phyloP scores from a whole-genome alignment of 2,329 filamentous ascomycete genomes.

The Pseudofabraea citricarpa region DNA sequence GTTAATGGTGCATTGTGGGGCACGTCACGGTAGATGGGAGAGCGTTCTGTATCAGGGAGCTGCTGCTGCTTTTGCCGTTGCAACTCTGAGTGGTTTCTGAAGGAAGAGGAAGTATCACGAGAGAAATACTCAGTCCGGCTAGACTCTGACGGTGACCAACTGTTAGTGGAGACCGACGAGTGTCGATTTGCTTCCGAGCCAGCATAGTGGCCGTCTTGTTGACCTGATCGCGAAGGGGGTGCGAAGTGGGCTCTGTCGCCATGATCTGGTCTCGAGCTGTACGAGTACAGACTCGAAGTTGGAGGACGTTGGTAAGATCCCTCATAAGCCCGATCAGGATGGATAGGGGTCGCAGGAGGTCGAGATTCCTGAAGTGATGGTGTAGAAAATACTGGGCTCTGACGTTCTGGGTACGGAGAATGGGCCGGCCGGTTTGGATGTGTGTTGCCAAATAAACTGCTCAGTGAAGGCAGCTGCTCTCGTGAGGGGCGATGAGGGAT shows the following conservation, averaged over 20 bases:
- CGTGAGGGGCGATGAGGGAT: conserved; percentile 14
- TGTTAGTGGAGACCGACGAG: conserved; percentile 12
- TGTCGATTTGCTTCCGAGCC: conserved; percentile 13
- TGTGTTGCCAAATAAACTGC: conserved; percentile 24
- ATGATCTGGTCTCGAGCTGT: conserved; percentile 18
- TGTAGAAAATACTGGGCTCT: conserved; percentile 24
- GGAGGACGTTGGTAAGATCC: conserved; percentile 20
- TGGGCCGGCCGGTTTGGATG: conserved; percentile 16
- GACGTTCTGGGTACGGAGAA: conserved; percentile 25
- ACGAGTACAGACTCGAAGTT: conserved; percentile 14
- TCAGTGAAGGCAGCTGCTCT: conserved; percentile 28
- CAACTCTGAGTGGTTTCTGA: conserved; percentile 18
- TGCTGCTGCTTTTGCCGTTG: conserved; percentile 11
- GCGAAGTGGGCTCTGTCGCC: conserved; percentile 20
- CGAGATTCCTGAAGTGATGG: conserved; percentile 20
- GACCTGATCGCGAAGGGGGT: conserved; percentile 16
- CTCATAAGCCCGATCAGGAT: conserved; percentile 20
- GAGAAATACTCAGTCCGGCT: conserved; percentile 19
- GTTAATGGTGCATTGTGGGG: conserved; percentile 16
- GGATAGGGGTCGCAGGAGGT: conserved; percentile 19
- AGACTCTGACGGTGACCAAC: conserved; percentile 25
- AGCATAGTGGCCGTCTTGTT: conserved; percentile 15
- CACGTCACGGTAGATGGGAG: conserved; percentile 18
- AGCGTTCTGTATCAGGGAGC: conserved; percentile 16
- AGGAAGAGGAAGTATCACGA: conserved; percentile 25